These are phyloP conservation scores for Magnusiomyces paraingens DNA, from an alignment of 1,139 yeast species.

Conservation along the genomic window DNA sequence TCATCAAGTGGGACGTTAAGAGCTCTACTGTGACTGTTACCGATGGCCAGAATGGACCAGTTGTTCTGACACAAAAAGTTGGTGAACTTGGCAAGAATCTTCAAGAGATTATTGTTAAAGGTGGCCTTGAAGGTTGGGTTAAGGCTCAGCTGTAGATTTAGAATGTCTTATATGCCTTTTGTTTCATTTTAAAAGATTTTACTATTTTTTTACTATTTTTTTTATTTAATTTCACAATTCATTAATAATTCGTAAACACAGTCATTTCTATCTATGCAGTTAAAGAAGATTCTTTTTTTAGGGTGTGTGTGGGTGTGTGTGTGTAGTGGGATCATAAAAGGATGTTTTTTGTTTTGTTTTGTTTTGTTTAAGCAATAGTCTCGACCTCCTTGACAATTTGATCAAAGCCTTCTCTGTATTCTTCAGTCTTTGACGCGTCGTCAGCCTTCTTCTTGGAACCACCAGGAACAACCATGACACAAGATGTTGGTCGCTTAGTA, in stretches of 20 bases:
- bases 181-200: background rate
- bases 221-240: background rate
- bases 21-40: constrained; percentile 71
- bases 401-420: constrained; percentile 87
- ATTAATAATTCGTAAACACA: too few relatives aligned
- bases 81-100: constrained; percentile 93
- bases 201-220: background rate
- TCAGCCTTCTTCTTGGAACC: constrained; percentile 68
- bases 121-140: constrained; percentile 99
- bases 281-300: too few relatives aligned
- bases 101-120: constrained; percentile 94
- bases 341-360: background rate
- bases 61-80: constrained; percentile 74
- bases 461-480: constrained; percentile 96
- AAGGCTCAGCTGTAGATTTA: constrained; percentile 38
- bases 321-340: background rate
- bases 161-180: too few relatives aligned
- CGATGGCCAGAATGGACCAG: constrained; percentile 54
- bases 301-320: too few relatives aligned
- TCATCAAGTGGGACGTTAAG: constrained; percentile 87
- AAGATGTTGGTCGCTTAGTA: constrained; percentile 97
- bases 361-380: constrained; percentile 15
- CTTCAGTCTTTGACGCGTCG: constrained; percentile 62
- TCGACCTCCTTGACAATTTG: constrained; percentile 90
- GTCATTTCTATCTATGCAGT: too few relatives aligned